Conservation (phyloP, 257 asterid species). For the Jacaranda copaia region DNA sequence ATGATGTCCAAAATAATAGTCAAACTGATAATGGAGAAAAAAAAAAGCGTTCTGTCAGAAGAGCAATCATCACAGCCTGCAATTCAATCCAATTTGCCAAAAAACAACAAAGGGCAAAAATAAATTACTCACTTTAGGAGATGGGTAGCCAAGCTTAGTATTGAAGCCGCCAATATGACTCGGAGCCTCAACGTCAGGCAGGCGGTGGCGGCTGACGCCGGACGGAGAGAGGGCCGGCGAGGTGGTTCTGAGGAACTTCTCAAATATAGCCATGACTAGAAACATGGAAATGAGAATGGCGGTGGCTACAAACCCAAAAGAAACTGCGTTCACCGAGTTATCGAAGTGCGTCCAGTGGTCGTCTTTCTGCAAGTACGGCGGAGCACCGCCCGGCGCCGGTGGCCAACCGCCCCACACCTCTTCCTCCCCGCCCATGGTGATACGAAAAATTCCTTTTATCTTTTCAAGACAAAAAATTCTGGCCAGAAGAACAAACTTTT, state of each 20-base stretch:
- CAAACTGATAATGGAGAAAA: constrained; percentile 10
- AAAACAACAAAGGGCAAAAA: neutral
- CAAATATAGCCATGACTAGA: constrained; percentile 81
- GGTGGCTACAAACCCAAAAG: constrained; percentile 83
- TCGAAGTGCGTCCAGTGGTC: constrained; percentile 77
- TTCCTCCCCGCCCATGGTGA: constrained; percentile 60
- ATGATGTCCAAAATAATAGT: neutral
- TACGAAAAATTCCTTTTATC: neutral
- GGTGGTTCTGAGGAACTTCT: constrained; percentile 63
- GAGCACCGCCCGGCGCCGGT: constrained; percentile 58
- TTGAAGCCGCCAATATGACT: constrained; percentile 31
- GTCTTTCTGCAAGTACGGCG: constrained; percentile 53
- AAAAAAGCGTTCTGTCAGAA: constrained; percentile 38
- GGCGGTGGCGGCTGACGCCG: constrained; percentile 36
- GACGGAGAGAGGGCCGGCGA: constrained; percentile 49
- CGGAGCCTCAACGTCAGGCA: constrained; percentile 57
- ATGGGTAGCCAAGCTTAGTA: constrained; percentile 52
- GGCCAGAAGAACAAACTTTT: too few relatives aligned
- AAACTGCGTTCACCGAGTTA: constrained; percentile 74
- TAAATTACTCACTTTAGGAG: constrained; percentile 61
- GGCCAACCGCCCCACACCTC: constrained; percentile 64
- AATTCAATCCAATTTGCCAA: constrained; percentile 28
- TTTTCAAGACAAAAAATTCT: too few relatives aligned
- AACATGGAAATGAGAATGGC: constrained; percentile 81
- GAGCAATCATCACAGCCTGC: constrained; percentile 39